Percentiles rank a stretch among this genome's conserved stretches.
Conservation (phyloP, 192 early-diverging fungal genomes). For the Entomortierella lignicola region DNA sequence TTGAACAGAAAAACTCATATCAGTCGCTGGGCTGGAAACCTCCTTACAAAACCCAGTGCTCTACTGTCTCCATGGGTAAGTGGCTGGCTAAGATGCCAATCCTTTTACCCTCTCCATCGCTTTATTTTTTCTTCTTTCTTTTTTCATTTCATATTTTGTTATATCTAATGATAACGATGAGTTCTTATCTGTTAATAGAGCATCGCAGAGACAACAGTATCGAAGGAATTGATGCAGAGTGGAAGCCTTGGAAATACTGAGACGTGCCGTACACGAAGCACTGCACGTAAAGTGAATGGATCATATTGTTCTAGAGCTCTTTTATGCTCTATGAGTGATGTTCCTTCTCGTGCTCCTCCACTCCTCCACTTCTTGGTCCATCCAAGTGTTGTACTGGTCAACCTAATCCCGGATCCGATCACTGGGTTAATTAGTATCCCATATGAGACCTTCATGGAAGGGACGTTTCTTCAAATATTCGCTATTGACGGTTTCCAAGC, state of each 20-base stretch:
- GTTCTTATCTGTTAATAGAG: neutral
- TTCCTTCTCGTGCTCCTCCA: neutral
- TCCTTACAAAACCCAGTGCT: slow-evolving; percentile 57
- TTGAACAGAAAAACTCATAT: slow-evolving; percentile 54
- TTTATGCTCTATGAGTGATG: neutral
- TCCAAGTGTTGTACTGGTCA: slow-evolving; percentile 28
- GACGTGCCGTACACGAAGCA: too few relatives aligned
- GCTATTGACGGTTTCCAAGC: slow-evolving; percentile 31
- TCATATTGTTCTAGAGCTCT: too few relatives aligned
- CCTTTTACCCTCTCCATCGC: too few relatives aligned
- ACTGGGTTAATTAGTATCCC: slow-evolving; percentile 32
- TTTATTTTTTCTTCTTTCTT: neutral
- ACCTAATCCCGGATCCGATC: slow-evolving; percentile 15
- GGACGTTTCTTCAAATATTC: slow-evolving; percentile 34
- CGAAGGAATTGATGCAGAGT: slow-evolving; percentile 1
- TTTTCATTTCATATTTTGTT: neutral
- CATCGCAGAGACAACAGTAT: slow-evolving; percentile 30
- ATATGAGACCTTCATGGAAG: slow-evolving; percentile 19
- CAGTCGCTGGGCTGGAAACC: slow-evolving; percentile 56
- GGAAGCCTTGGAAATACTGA: neutral
- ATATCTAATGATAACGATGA: neutral
- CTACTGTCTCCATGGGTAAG: slow-evolving; percentile 59
- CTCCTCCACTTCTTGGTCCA: slow-evolving; percentile 36
- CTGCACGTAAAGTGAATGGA: too few relatives aligned
- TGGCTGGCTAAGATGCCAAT: neutral